These are phyloP conservation scores for Boletus huronensis DNA, from an alignment of 768 basidiomycete genomes.

Conservation along the genomic window DNA sequence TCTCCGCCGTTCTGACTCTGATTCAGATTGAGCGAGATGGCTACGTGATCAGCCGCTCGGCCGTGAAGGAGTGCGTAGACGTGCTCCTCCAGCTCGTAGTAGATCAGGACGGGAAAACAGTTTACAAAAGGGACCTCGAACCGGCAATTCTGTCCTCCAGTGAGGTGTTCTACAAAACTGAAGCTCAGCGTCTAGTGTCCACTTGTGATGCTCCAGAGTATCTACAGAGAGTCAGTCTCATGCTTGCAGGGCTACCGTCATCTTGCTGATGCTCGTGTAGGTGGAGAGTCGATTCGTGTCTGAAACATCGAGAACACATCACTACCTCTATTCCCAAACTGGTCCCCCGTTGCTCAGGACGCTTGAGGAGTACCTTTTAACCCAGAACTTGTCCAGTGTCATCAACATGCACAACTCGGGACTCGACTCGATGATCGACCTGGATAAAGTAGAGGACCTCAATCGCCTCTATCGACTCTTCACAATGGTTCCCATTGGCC, in stretches of 20 bases:
- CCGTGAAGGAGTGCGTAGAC: conserved; percentile 84
- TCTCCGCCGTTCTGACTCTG: conserved; percentile 79
- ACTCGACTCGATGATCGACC: conserved; percentile 81
- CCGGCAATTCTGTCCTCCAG: conserved; percentile 77
- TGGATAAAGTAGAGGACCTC: conserved; percentile 72
- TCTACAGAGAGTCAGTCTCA: conserved; percentile 61
- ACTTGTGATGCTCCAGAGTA: conserved; percentile 81
- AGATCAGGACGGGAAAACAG: conserved; percentile 46
- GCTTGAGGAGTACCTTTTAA: conserved; percentile 72
- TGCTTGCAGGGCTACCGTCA: background rate
- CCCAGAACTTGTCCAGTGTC: conserved; percentile 69
- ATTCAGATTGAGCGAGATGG: conserved; percentile 91
- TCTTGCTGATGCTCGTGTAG: conserved; percentile 39
- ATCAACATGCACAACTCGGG: conserved; percentile 83
- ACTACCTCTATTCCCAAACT: conserved; percentile 82
- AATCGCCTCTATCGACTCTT: conserved; percentile 77
- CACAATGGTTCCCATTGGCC: conserved; percentile 60
- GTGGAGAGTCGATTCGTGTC: conserved; percentile 76
- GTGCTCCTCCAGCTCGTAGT: conserved; percentile 70
- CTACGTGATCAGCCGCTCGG: conserved; percentile 85
- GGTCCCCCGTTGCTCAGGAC: conserved; percentile 65
- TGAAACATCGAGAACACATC: conserved; percentile 79
- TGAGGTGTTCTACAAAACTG: conserved; percentile 70
- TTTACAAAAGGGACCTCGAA: conserved; percentile 85
- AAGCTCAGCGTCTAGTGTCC: conserved; percentile 67